Evolutionary conservation across 108 stramenopile species (phyloP), one percentile per base, ranked within the genome.

Genomic region (Cyclotella cryptica): DNA sequence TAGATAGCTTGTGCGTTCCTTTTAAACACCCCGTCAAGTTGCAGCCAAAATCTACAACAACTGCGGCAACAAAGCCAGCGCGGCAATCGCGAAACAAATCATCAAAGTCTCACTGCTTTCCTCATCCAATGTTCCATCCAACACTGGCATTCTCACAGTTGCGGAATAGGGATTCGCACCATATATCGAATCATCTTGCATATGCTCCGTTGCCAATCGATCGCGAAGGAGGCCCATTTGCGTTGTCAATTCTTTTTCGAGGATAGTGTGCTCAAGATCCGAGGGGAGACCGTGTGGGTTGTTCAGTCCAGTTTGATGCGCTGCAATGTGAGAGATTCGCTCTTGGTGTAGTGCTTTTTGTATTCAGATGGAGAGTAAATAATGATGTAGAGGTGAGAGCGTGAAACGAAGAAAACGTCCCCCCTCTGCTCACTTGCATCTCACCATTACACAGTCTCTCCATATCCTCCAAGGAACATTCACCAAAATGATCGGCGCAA

Each of bases 401-500:
- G 29, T 35, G 35, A n/a, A 55, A 21, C 35, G 24, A 22, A 19
- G 10, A 17, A 5, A 45, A 61, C 46, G 17, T 35, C 2, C 22
- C 2, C 2, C 22, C 21, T 1, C 19, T 27, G 26, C 55, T 26
- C 19, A 40, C 19, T 24, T 59, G 3, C 0, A 58, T 61, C 80
- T 69, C 75, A 81, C 80, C 80, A 77, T 75, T 62, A 39, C 75
- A 65, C 19, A 81, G 70, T 40, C 30, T 51, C 28, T 81, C 80
- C 75, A 81, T 81, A 57, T 81, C 80, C 19, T 81, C 75, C 52
- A 81, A 71, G 14, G 80, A 76, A 27, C 80, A 81, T 35, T 76
- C 80, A 12, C 80, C 80, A 47, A 71, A 71, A 63, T 76, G 69
- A 71, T 81, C 61, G 35, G 75, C 80, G 21, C 80, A 81, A 51